Conservation (phyloP, 164 flowering plant genomes). For the Annona squamosa region DNA sequence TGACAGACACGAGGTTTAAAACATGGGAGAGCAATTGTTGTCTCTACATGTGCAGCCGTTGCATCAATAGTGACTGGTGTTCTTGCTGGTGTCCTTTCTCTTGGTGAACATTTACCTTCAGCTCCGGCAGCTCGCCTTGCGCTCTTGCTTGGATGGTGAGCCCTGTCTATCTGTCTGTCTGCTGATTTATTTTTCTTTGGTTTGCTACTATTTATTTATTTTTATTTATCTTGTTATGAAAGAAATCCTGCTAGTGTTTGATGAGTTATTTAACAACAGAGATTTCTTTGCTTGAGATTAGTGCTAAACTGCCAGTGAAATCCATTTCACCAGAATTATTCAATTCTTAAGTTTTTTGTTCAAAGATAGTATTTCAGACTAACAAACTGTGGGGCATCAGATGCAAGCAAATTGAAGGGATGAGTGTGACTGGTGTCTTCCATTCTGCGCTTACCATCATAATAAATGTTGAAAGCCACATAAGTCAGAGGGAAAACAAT, state of each 20-base stretch:
- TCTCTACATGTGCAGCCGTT: slow-evolving; percentile 96
- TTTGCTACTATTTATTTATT: not conserved
- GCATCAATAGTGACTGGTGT: slow-evolving; percentile 96
- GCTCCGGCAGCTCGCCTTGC: slow-evolving; percentile 56
- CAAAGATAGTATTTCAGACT: no score
- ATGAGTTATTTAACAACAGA: not conserved
- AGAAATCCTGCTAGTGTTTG: not conserved
- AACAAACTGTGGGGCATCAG: no score
- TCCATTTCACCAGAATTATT: not conserved
- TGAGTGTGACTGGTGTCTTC: no score
- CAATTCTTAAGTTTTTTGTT: no score
- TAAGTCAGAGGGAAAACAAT: no score
- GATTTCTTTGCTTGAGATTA: not conserved
- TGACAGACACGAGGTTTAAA: slow-evolving; percentile 85
- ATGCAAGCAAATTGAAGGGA: no score
- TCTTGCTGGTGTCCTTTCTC: slow-evolving; percentile 92
- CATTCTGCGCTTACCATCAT: no score
- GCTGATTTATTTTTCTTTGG: not conserved
- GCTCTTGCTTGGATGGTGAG: slow-evolving; percentile 88
- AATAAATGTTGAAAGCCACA: no score
- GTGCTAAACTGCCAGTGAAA: not conserved
- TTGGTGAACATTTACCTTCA: slow-evolving; percentile 84
- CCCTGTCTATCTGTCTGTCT: not conserved
- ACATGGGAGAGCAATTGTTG: slow-evolving; percentile 94
- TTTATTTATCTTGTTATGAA: not conserved